Conservation (phyloP, 176 grass and related monocot species). For the Elymus sibiricus region DNA sequence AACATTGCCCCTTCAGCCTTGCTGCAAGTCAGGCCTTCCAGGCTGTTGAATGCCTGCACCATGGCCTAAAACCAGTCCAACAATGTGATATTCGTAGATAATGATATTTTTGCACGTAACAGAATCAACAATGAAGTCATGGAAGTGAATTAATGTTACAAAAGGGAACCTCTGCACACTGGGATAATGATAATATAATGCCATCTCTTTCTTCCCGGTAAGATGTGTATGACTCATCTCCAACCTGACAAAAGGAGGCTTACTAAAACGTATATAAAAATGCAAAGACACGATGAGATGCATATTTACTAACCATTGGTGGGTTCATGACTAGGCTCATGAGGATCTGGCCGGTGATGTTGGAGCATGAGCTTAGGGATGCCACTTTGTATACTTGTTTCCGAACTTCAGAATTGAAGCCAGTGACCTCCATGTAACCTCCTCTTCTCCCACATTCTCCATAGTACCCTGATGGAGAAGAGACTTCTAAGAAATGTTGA, state of each 20-base stretch:
- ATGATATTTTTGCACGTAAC: not conserved
- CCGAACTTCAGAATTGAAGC: slow-evolving; percentile 20
- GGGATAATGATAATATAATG: slow-evolving; percentile 65
- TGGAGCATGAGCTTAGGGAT: slow-evolving; percentile 13
- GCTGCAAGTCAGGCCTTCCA: slow-evolving; percentile 77
- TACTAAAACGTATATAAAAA: slow-evolving; percentile 5
- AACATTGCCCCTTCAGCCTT: slow-evolving; percentile 89
- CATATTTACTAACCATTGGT: not conserved
- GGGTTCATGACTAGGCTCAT: slow-evolving; percentile 17
- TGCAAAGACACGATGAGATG: not conserved
- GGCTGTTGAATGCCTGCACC: slow-evolving; percentile 54
- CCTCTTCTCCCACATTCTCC: slow-evolving; percentile 17
- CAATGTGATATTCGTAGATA: not conserved
- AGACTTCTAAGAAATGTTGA: not conserved
- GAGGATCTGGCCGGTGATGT: not conserved
- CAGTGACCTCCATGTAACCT: slow-evolving; percentile 22
- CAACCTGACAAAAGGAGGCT: slow-evolving; percentile 45
- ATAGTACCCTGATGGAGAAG: slow-evolving; percentile 4
- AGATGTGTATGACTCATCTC: slow-evolving; percentile 72
- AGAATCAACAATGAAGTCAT: not conserved
- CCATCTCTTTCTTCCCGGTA: slow-evolving; percentile 48
- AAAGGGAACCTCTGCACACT: slow-evolving; percentile 47
- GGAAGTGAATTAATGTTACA: slow-evolving; percentile 10
- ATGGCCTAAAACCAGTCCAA: slow-evolving; percentile 43
- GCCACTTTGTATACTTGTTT: slow-evolving; percentile 15